phyloP scores from a whole-genome alignment of 306 rosid species.

The Fagus crenata region DNA sequence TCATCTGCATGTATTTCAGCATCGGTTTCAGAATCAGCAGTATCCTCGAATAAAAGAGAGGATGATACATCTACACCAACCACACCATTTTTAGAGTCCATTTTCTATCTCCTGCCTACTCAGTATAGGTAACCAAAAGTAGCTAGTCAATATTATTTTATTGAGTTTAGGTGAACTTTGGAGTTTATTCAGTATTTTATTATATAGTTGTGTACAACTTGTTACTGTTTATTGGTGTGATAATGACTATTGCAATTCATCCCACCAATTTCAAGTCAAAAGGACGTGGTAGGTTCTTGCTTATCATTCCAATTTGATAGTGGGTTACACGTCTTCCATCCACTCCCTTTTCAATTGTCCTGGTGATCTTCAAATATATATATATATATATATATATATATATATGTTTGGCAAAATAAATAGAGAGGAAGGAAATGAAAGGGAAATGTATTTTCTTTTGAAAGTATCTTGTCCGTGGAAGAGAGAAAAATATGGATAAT shows the following conservation, averaged over 20 bases:
- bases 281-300: slow-evolving; percentile 40
- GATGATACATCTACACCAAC: slow-evolving; percentile 39
- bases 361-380: not conserved
- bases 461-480: no score
- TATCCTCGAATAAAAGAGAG: slow-evolving; percentile 42
- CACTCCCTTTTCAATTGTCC: slow-evolving; percentile 31
- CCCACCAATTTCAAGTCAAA: slow-evolving; percentile 26
- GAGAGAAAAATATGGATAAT: no score
- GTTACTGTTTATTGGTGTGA: slow-evolving; percentile 23
- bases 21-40: slow-evolving; percentile 60
- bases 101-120: slow-evolving; percentile 4
- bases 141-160: not conserved
- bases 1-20: slow-evolving; percentile 1
- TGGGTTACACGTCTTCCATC: slow-evolving; percentile 44
- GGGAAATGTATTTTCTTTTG: no score
- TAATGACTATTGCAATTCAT: slow-evolving; percentile 28
- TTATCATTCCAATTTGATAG: slow-evolving; percentile 42
- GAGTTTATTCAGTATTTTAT: not conserved
- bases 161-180: not conserved
- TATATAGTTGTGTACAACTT: not conserved
- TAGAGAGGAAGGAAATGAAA: no score
- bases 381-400: no score
- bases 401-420: no score
- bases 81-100: slow-evolving; percentile 31
- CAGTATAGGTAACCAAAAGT: slow-evolving; percentile 7